phyloP scores from a whole-genome alignment of 2,329 filamentous ascomycete species.

The Curvularia eragrostidis region DNA sequence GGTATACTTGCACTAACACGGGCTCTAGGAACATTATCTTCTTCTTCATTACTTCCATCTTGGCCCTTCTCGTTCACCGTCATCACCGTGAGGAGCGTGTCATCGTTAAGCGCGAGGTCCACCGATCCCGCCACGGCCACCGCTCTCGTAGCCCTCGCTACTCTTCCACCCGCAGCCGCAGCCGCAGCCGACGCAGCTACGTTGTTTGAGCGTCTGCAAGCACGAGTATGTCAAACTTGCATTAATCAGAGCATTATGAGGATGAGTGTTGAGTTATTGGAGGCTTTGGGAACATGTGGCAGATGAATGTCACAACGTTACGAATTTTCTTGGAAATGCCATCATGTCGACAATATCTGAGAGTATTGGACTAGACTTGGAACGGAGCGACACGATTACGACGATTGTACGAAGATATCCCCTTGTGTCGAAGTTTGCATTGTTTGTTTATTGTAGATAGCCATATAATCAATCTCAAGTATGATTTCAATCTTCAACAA shows the following conservation, averaged over 20 bases:
- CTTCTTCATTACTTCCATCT: conserved; percentile 50
- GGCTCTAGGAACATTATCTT: conserved; percentile 46
- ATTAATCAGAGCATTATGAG: conserved; percentile 3
- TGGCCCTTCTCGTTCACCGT: conserved; percentile 67
- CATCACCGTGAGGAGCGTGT: conserved; percentile 57
- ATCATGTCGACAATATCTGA: conserved; percentile 15
- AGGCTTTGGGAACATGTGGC: conserved; percentile 1
- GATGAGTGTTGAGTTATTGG: conserved; percentile 3
- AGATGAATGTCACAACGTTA: conserved; percentile 13
- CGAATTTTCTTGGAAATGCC: conserved; percentile 30
- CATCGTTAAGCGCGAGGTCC: conserved; percentile 60
- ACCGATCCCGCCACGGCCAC: conserved; percentile 54
- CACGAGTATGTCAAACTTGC: neutral
- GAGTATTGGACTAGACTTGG: neutral
- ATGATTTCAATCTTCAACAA: neutral
- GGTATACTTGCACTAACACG: conserved; percentile 30
- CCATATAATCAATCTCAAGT: conserved; percentile 7
- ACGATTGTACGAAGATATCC: conserved; percentile 13
- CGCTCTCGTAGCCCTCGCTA: conserved; percentile 49
- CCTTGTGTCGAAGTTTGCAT: conserved; percentile 1
- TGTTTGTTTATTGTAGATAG: conserved; percentile 9
- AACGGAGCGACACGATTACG: conserved; percentile 6
- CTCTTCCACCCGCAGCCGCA: conserved; percentile 39
- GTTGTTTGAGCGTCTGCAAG: conserved; percentile 28
- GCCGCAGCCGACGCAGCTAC: conserved; percentile 49